Evolutionary conservation across 2,329 filamentous ascomycete species (phyloP), one percentile per base, ranked within the genome.

Genomic region (Epichloe bromicola): DNA sequence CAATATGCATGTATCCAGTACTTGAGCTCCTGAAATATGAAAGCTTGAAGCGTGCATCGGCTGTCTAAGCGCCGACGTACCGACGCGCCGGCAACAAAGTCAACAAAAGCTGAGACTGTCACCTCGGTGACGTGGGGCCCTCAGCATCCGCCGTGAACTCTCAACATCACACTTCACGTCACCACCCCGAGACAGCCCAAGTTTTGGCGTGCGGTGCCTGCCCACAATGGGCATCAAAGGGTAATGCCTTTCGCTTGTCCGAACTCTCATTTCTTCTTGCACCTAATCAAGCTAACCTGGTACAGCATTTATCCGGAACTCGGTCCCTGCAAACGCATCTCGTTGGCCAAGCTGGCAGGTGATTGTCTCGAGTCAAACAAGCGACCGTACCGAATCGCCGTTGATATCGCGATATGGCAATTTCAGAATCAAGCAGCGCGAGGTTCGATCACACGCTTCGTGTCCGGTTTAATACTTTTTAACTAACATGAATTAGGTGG

Each of bases 401-500:
- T 98, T 56, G 93, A 98, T 64, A 86, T 95, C 58, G 88, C 89
- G 3, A 97, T 98, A 63, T 98, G 93, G 93, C 85, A 95, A 43
- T 97, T 95, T 62, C 93, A 98, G 62, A 84, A 84, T 12, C 89
- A 95, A 63, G 84, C 88, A 14, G 86, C 86, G 17, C 82, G 82
- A 70, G 88, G 80, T 78, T 61, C 34, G 59, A 12, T 30, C 19
- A 37, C 14, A 17, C 26, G 30, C 12, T 12, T 14, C 3, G 4
- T 2, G 14, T 15, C 15, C n/a, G 12, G 15, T 3, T 20, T 23
- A 1, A 3, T 4, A 4, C 12, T 30, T 4, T 19, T 19, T 2
- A 19, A 46, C 57, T 58, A 46, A 58, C 48, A 37, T 14, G 4
- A 14, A 20, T 4, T 46, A 81, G 83, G 91, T 45, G 93, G 93